Evolutionary conservation across 2,329 filamentous ascomycete species (phyloP), one percentile per base, ranked within the genome.

Genomic region (Allantophomopsis lycopodina): DNA sequence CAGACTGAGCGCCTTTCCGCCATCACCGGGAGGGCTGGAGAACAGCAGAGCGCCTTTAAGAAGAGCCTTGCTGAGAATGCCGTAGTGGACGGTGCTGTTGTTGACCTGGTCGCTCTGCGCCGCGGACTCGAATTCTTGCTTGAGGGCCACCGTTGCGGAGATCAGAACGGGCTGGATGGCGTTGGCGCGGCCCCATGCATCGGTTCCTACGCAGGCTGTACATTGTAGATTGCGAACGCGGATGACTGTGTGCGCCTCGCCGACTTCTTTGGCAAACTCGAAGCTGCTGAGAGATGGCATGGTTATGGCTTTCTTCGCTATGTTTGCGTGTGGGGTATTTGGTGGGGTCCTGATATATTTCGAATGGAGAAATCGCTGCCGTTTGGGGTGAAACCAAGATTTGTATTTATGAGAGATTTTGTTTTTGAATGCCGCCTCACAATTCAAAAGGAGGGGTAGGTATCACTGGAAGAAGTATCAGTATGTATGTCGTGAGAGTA

Each of bases 11-110:
- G 7, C 3, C 10, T 28, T 28, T 28, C 23, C 23, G 8, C 7
- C 23, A 6, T 12, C 23, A 12, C 23, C 23, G 10, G 23, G 18
- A 20, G 18, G 18, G 23, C 23, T 15, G 47, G 46, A 11, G 60
- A 8, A 10, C 10, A 10, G 23, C 23, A 6, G 7, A 3, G 23
- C 23, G 7, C 7, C 61, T 17, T 58, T 56, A 23, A 79, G 60
- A 12, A 87, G 64, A 0, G 66, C 64, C 59, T 86, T 85, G 60
- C 75, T 78, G 12, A 87, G 64, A 8, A 63, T 66, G 2, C 83
- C 82, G 51, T 88, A 88, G 60, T 88, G 79, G 17, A 86, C 73
- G 2, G 83, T 87, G 53, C 81, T 81, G n/a, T 59, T 57, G 35
- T 74, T 69, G 28, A 88, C 68, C 7, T 61, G 60, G 59, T 88